Conservation (phyloP, 2,329 filamentous ascomycete genomes). For the Ophiosphaerella narmari region DNA sequence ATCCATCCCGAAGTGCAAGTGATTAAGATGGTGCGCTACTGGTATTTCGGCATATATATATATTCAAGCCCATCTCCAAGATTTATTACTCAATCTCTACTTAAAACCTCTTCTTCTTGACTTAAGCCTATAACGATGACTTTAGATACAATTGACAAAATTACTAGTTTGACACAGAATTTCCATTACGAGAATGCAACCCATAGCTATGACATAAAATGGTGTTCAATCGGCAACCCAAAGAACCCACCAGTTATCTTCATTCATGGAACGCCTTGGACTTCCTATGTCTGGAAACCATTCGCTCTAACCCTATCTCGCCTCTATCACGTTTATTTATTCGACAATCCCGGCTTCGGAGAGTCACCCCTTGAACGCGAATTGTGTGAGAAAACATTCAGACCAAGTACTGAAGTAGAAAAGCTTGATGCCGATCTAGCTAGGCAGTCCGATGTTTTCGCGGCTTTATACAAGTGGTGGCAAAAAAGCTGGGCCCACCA, state of each 20-base stretch:
- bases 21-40: too few species aligned
- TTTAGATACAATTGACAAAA: neutral
- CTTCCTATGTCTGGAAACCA: slow-evolving; percentile 23
- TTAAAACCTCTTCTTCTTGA: neutral
- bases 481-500: slow-evolving; percentile 5
- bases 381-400: neutral
- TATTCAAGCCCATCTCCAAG: too few species aligned
- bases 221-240: slow-evolving; percentile 14
- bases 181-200: slow-evolving; percentile 17
- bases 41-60: too few species aligned
- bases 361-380: slow-evolving; percentile 14
- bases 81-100: too few species aligned
- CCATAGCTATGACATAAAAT: slow-evolving; percentile 18
- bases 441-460: slow-evolving; percentile 20
- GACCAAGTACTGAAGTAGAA: slow-evolving; percentile 2
- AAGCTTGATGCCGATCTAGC: slow-evolving; percentile 20
- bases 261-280: slow-evolving; percentile 31
- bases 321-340: slow-evolving; percentile 22
- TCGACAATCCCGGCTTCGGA: slow-evolving; percentile 29
- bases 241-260: slow-evolving; percentile 17
- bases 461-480: slow-evolving; percentile 22
- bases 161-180: slow-evolving; percentile 6
- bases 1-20: too few species aligned
- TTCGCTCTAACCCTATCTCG: slow-evolving; percentile 18
- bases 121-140: neutral